Evolutionary conservation across 1,139 yeast species (phyloP).

Genomic region (Nematodospora anomalae): DNA sequence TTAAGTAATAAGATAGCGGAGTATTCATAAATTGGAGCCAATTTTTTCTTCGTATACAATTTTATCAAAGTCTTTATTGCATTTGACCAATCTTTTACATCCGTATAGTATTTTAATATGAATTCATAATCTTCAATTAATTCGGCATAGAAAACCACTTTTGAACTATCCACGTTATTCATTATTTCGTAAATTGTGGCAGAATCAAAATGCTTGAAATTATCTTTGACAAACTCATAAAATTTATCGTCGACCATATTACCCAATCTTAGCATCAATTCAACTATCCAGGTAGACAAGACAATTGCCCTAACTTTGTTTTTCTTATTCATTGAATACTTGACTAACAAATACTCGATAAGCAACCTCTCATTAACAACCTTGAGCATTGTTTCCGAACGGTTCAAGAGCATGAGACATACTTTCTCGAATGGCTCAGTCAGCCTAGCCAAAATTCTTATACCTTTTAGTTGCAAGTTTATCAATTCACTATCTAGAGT

Average conservation of each 20-base stretch:
- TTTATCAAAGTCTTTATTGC: slow-evolving; percentile 60
- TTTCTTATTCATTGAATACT: slow-evolving; percentile 43
- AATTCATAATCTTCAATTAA: slow-evolving; percentile 66
- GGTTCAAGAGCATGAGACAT: slow-evolving; percentile 60
- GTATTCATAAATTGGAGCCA: slow-evolving; percentile 57
- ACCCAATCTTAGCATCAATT: slow-evolving; percentile 40
- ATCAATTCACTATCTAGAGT: slow-evolving; percentile 19
- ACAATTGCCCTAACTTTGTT: slow-evolving; percentile 56
- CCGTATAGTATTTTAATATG: slow-evolving; percentile 68
- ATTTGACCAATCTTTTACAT: slow-evolving; percentile 69
- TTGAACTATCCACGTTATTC: slow-evolving; percentile 62
- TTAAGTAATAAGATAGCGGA: slow-evolving; percentile 70
- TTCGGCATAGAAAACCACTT: slow-evolving; percentile 67
- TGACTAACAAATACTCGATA: slow-evolving; percentile 55
- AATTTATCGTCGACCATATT: slow-evolving; percentile 23
- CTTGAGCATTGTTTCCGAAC: slow-evolving; percentile 6
- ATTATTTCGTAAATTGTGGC: slow-evolving; percentile 74
- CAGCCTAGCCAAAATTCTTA: slow-evolving; percentile 61
- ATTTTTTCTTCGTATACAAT: slow-evolving; percentile 33
- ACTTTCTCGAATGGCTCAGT: slow-evolving; percentile 71
- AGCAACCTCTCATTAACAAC: slow-evolving; percentile 36
- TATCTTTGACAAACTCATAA: slow-evolving; percentile 51
- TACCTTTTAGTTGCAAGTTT: slow-evolving; percentile 50
- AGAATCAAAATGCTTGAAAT: slow-evolving; percentile 55
- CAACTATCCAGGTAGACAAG: slow-evolving; percentile 83